Base-by-base conservation (phyloP, 495 filamentous ascomycete species). In the Rhypophila decipiens region DNA sequence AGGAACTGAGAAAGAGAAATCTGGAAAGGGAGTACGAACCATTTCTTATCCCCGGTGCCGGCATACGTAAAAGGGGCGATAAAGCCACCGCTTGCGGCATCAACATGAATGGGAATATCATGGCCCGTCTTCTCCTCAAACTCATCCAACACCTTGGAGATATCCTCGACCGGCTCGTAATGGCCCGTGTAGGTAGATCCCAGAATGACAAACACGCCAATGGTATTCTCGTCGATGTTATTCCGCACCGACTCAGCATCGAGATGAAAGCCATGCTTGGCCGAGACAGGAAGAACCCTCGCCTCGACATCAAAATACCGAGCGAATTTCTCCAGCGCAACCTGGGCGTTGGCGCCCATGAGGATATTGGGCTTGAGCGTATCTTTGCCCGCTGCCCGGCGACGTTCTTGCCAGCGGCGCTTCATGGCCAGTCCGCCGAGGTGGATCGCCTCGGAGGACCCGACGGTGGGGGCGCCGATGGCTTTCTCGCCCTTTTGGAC, bases 361-460 rank as follows among this genome's bases (percentile, higher is more conserved):
- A 88, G 68, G 56, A 88, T 87, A 59, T 88, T 89, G 5, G 85
- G 84, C 27, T 72, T 76, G 8, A 60, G 65, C 0, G 75, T 76
- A 24, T 85, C 78, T 38, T 86, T 83, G 3, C 83, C 81, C 41
- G 75, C 73, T 1, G 67, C 70, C 37, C 68, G 63, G 20, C 83
- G 69, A 47, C 73, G 74, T 54, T 87, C 81, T 59, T 87, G 84
- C 86, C 85, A 88, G 5, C 82, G 72, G 4, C 84, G 72, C 70
- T 88, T 88, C 85, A 89, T 87, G 7, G 86, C 84, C 39, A 88
- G 63, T 3, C 85, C 86, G 13, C 84, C 85, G 7, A 88, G 75
- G 53, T 86, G 83, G 46, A 88, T 84, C 2, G 84, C 86, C 56
- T 88, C 86, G 5, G 76, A 82, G 2, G 80, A 86, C 0, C 85